A percentile compares a stretch with the other conserved stretches of the same genome.
Evolutionary conservation across 352 stramenopile species (phyloP).

Genomic region (Globisporangium polare): DNA sequence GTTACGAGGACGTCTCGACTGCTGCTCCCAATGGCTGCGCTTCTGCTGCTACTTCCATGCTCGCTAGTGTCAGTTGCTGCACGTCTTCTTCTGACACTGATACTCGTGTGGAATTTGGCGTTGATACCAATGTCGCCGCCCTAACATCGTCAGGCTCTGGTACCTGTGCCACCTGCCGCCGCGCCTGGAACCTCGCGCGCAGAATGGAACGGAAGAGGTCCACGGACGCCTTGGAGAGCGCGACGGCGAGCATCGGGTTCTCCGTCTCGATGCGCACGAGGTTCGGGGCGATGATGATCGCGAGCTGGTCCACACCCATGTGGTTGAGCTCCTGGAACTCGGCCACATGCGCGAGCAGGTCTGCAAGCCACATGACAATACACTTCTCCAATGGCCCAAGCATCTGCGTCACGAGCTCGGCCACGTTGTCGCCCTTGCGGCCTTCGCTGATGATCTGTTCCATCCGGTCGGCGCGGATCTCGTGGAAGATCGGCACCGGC

Average conservation of each 20-base stretch:
- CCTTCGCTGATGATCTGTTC: constrained; percentile 32
- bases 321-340: constrained; percentile 72
- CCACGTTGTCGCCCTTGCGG: constrained; percentile 18
- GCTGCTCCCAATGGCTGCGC: neutral
- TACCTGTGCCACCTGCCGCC: constrained; percentile 9
- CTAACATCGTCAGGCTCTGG: neutral
- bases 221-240: constrained; percentile 83
- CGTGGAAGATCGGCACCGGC: constrained; percentile 74
- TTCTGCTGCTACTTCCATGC: neutral
- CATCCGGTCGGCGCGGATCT: constrained; percentile 69
- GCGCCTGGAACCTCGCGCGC: constrained; percentile 27
- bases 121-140: constrained; percentile 5
- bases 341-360: constrained; percentile 72
- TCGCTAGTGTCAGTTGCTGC: neutral
- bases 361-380: constrained; percentile 81
- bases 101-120: neutral
- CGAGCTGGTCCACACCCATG: constrained; percentile 89
- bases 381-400: constrained; percentile 47
- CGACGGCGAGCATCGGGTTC: constrained; percentile 84
- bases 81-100: constrained; percentile 4
- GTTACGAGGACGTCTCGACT: neutral
- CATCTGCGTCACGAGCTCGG: constrained; percentile 42
- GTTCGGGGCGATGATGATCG: constrained; percentile 88
- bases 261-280: constrained; percentile 83
- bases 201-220: constrained; percentile 64